Evolutionary conservation across 768 basidiomycete species (phyloP).

Genomic region (Brasilioporus rufonigricans): DNA sequence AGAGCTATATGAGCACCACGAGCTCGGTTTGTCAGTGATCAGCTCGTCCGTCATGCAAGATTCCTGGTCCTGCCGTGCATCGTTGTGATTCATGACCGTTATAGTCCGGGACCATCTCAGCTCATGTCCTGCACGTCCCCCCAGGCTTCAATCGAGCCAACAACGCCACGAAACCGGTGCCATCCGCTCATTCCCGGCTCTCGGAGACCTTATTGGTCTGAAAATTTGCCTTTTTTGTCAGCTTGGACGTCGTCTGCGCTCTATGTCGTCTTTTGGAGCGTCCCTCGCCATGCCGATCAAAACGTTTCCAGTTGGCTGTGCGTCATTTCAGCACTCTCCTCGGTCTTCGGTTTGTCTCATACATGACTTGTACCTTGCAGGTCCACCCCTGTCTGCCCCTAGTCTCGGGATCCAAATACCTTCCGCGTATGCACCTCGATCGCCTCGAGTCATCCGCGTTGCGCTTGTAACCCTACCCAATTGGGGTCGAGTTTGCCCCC

Average conservation of each 20-base stretch:
- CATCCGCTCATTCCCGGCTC: neutral
- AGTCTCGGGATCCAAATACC: neutral
- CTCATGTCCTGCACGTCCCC: neutral
- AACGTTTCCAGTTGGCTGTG: slow-evolving; percentile 22
- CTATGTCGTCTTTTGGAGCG: neutral
- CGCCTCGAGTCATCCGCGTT: slow-evolving; percentile 26
- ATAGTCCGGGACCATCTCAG: neutral
- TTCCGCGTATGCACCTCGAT: neutral
- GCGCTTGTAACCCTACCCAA: neutral
- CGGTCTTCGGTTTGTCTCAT: slow-evolving; percentile 5
- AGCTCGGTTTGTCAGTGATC: neutral
- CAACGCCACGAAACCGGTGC: neutral
- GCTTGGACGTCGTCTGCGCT: neutral
- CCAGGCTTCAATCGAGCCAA: neutral
- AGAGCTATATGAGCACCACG: neutral
- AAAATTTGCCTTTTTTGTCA: neutral
- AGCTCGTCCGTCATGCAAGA: neutral
- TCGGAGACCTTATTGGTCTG: neutral
- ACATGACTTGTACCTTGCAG: slow-evolving; percentile 1
- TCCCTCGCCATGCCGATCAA: slow-evolving; percentile 19
- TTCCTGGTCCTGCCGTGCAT: slow-evolving; percentile 4
- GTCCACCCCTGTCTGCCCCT: slow-evolving; percentile 1
- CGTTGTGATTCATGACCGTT: slow-evolving; percentile 14
- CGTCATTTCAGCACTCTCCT: slow-evolving; percentile 10
- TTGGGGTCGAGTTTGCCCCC: slow-evolving; percentile 8